Percentiles rank a stretch among this genome's conserved stretches.
phyloP scores from a whole-genome alignment of 495 filamentous ascomycete genomes.

The Neurospora sp. region DNA sequence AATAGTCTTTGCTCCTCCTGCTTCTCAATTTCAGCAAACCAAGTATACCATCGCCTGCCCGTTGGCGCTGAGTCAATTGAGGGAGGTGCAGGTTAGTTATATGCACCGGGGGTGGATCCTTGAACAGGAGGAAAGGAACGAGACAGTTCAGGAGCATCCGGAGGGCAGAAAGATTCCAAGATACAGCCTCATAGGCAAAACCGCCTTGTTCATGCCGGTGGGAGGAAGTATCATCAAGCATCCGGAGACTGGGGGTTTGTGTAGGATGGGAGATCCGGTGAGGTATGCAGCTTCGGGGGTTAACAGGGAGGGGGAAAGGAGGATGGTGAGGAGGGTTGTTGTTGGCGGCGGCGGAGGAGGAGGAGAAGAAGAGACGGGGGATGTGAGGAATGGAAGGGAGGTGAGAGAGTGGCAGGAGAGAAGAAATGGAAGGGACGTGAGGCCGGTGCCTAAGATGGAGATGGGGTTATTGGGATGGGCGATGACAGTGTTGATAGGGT shows the following conservation, averaged over 20 bases:
- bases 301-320: slow-evolving; percentile 34
- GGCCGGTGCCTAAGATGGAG: neutral
- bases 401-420: neutral
- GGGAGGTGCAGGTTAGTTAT: neutral
- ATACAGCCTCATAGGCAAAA: neutral
- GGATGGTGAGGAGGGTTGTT: slow-evolving; percentile 52
- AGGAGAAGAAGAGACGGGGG: slow-evolving; percentile 37
- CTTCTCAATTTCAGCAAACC: neutral
- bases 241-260: neutral
- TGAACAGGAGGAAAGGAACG: neutral
- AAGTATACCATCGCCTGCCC: neutral
- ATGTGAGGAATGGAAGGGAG: neutral
- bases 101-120: neutral
- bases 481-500: neutral
- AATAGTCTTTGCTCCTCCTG: neutral
- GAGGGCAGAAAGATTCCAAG: neutral
- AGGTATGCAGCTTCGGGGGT: slow-evolving; percentile 11
- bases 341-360: slow-evolving; percentile 44
- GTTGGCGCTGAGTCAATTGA: neutral
- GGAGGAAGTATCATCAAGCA: neutral
- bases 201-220: neutral
- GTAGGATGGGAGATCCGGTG: neutral
- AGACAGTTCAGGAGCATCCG: neutral
- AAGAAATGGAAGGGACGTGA: neutral
- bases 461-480: neutral